Evolutionary conservation across 2,329 filamentous ascomycete species (phyloP), one percentile per base, ranked within the genome.

Genomic region (Claviceps lovelessii): DNA sequence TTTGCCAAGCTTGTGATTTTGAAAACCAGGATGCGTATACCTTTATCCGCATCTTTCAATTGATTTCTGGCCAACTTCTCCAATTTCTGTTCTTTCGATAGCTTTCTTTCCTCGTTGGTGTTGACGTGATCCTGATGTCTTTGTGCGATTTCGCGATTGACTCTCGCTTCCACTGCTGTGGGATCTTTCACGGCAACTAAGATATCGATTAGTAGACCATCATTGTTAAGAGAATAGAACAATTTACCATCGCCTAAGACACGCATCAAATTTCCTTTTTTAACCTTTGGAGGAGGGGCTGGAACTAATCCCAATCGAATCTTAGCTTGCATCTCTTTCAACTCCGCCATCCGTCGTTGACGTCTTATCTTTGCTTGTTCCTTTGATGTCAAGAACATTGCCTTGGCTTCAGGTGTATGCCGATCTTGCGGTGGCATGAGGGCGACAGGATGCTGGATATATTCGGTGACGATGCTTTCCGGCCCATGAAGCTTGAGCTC

Each of bases 241-340:
- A 53, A 89, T 85, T 66, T 66, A 70, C 69, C 69, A 61, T 96
- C 89, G 58, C 93, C 93, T 55, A 96, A 77, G 35, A 98, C 93
- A 56, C 90, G 85, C 93, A 98, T 98, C 66, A 98, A 80, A 68
- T 98, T 98, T 56, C 86, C 88, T 70, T 94, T 94, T 73, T 96
- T 97, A 61, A 98, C 89, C 71, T 97, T 98, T 11, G 93, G 91
- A 31, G 90, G 86, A 33, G 90, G 90, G 23, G 91, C 88, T 3
- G 90, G 89, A 57, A 91, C 85, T 15, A 98, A 77, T 23, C 93
- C 93, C 11, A 98, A 76, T 56, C 91, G 81, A 58, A 97, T 93
- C 73, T 98, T 97, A 42, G 91, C 90, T 70, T 98, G 93, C 65
- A 90, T 85, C 70, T 98, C 94, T 68, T 97, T 97, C 59, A 95